Evolutionary conservation across 192 early-diverging fungal genomes (phyloP).

Genomic region (Entrophospora sp.): DNA sequence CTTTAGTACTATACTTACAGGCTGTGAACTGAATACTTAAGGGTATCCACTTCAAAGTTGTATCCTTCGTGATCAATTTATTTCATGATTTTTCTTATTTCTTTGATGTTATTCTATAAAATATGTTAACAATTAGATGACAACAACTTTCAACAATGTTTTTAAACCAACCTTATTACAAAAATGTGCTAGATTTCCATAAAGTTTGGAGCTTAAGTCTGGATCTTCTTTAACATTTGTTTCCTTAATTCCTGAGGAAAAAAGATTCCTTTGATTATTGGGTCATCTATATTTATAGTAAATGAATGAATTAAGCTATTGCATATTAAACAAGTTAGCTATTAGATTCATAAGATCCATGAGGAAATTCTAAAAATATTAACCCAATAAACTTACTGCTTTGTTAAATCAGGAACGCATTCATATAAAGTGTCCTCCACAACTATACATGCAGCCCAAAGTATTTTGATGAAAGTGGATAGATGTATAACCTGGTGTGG

Average conservation of each 20-base stretch:
- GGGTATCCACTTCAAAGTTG: neutral
- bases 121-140: neutral
- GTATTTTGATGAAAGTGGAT: too few species aligned
- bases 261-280: neutral
- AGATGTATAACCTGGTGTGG: too few species aligned
- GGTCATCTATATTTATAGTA: neutral
- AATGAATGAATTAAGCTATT: constrained; percentile 17
- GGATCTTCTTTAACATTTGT: constrained; percentile 12
- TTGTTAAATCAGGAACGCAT: neutral
- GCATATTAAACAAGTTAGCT: neutral
- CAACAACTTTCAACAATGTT: neutral
- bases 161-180: constrained; percentile 13
- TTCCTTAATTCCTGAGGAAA: neutral
- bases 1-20: constrained; percentile 15
- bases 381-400: constrained; percentile 1
- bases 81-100: neutral
- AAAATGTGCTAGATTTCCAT: neutral
- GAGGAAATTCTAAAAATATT: neutral
- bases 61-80: neutral
- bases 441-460: too few species aligned
- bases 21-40: constrained; percentile 9
- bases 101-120: neutral
- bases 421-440: neutral
- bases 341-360: neutral
- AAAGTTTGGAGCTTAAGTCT: neutral